Conservation (phyloP, 2,329 filamentous ascomycete species). For the Penicillium sp. region DNA sequence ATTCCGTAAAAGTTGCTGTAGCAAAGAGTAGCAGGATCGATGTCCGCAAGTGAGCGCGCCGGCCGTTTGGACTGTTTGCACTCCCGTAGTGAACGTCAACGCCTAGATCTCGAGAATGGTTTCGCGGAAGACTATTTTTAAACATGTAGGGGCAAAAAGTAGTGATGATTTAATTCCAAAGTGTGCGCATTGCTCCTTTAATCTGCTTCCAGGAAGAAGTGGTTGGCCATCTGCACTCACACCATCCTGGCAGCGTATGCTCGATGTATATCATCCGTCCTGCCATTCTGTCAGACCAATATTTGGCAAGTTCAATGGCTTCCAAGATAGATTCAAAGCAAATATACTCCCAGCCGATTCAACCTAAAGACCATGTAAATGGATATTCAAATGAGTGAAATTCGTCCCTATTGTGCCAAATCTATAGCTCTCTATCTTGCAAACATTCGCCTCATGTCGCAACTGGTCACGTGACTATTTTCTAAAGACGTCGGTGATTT, state of each 20-base stretch:
- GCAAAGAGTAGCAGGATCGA: constrained; percentile 11
- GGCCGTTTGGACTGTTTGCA: constrained; percentile 27
- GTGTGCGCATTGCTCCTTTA: background rate
- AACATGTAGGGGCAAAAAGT: background rate
- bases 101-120: background rate
- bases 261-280: background rate
- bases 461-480: constrained; percentile 8
- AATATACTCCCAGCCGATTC: too few species aligned
- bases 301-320: too few species aligned
- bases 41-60: constrained; percentile 13
- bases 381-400: too few species aligned
- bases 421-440: background rate
- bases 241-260: too few species aligned
- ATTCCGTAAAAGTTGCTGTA: constrained; percentile 1
- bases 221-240: too few species aligned
- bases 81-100: constrained; percentile 1
- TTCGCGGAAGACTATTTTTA: background rate
- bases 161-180: too few species aligned
- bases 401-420: background rate
- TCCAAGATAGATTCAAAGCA: too few species aligned
- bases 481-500: constrained; percentile 15
- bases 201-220: background rate
- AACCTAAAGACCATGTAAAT: too few species aligned
- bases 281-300: background rate
- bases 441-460: background rate